Conservation (phyloP, 2,329 filamentous ascomycete species). For the Cytospora chrysosperma region DNA sequence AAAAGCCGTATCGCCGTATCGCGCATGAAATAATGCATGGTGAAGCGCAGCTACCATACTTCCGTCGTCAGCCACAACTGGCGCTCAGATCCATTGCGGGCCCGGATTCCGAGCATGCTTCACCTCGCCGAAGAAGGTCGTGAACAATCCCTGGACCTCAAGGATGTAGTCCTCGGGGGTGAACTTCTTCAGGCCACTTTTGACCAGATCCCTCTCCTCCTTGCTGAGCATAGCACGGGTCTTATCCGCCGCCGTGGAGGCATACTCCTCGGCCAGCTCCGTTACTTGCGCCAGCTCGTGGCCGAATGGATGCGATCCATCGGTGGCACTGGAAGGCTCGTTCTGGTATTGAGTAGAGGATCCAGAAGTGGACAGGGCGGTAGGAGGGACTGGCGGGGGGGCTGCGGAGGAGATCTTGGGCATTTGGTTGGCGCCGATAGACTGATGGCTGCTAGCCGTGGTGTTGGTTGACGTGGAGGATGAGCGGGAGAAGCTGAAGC, state of each 20-base stretch:
- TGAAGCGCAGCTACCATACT: neutral
- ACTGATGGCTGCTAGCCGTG: slow-evolving; percentile 45
- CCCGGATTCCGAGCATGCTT: slow-evolving; percentile 33
- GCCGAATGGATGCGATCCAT: slow-evolving; percentile 71
- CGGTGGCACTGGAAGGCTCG: slow-evolving; percentile 28
- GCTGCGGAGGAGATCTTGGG: slow-evolving; percentile 30
- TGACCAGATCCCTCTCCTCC: slow-evolving; percentile 68
- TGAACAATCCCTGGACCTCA: slow-evolving; percentile 72
- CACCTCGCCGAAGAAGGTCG: slow-evolving; percentile 54
- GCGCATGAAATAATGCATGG: no score
- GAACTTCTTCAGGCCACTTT: slow-evolving; percentile 70
- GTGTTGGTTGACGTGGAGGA: slow-evolving; percentile 56
- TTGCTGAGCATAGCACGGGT: slow-evolving; percentile 64
- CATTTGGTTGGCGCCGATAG: slow-evolving; percentile 30
- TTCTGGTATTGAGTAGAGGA: slow-evolving; percentile 23
- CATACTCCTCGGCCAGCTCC: slow-evolving; percentile 88
- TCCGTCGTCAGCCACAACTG: no score
- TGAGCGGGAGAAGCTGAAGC: slow-evolving; percentile 56
- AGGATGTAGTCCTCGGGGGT: slow-evolving; percentile 78
- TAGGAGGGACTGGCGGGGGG: slow-evolving; percentile 28
- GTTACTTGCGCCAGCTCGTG: slow-evolving; percentile 89
- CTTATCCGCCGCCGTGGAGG: slow-evolving; percentile 49
- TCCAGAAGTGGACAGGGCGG: slow-evolving; percentile 17
- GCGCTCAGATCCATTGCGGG: slow-evolving; percentile 49
- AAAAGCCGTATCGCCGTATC: neutral